These are phyloP conservation scores for Salvia hispanica DNA, from an alignment of 257 asterid genomes.

Conservation along the genomic window DNA sequence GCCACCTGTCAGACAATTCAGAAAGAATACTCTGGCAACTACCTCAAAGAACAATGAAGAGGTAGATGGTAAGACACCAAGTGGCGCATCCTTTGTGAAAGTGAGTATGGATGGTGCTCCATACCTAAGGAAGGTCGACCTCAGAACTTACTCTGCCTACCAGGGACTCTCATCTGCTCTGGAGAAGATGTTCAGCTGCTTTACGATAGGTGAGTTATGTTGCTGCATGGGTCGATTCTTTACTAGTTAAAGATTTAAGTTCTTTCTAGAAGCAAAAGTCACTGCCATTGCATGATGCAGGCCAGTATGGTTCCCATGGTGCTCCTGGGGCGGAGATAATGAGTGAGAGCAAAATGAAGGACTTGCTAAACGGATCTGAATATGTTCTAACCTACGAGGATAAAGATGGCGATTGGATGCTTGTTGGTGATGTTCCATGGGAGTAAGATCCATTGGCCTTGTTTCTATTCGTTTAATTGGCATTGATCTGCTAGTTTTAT, in stretches of 20 bases:
- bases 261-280: neutral
- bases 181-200: slow-evolving; percentile 81
- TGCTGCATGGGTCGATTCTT: neutral
- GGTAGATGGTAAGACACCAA: slow-evolving; percentile 57
- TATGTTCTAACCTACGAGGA: slow-evolving; percentile 75
- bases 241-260: neutral
- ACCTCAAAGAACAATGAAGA: slow-evolving; percentile 57
- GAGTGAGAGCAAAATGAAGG: slow-evolving; percentile 69
- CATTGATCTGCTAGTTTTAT: neutral
- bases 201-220: slow-evolving; percentile 55
- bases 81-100: slow-evolving; percentile 57
- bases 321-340: slow-evolving; percentile 56
- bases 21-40: slow-evolving; percentile 58
- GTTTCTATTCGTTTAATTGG: neutral
- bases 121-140: slow-evolving; percentile 70
- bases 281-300: slow-evolving; percentile 32
- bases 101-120: slow-evolving; percentile 89
- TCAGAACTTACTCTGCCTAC: slow-evolving; percentile 58
- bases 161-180: slow-evolving; percentile 72
- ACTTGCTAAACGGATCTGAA: slow-evolving; percentile 65
- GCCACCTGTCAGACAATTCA: slow-evolving; percentile 69
- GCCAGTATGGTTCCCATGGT: slow-evolving; percentile 69
- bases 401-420: slow-evolving; percentile 84
- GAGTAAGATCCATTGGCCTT: slow-evolving; percentile 48
- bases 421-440: slow-evolving; percentile 83